Percentiles rank a stretch among this genome's conserved stretches.
Evolutionary conservation across 225 moss, liverwort and hornwort genomes (phyloP).

Genomic region (Physcomitrellopsis africana): DNA sequence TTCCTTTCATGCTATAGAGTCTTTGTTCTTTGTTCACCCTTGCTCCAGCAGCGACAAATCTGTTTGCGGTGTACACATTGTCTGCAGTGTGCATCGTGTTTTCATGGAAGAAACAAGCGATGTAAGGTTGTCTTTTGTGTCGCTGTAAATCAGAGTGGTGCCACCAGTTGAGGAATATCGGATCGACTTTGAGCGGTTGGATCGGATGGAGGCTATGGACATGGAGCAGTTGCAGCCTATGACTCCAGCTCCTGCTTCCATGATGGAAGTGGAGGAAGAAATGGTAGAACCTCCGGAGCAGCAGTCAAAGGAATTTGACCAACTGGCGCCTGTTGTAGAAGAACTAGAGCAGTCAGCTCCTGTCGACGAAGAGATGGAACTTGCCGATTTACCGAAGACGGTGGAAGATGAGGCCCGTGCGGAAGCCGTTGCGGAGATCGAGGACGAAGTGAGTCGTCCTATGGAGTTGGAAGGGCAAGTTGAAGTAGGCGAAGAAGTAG

Average conservation of each 20-base stretch:
- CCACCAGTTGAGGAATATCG: slow-evolving; percentile 53
- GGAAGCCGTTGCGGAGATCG: neutral
- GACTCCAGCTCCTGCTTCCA: slow-evolving; percentile 52
- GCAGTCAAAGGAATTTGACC: slow-evolving; percentile 49
- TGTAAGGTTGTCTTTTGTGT: neutral
- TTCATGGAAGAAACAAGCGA: neutral
- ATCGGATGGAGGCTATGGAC: slow-evolving; percentile 92
- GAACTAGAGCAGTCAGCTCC: slow-evolving; percentile 52
- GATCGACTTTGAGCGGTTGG: slow-evolving; percentile 87
- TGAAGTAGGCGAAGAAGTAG: slow-evolving; percentile 9
- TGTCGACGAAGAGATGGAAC: slow-evolving; percentile 38
- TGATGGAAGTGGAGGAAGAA: slow-evolving; percentile 54
- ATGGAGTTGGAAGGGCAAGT: slow-evolving; percentile 7
- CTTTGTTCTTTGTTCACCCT: neutral
- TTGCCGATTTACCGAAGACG: slow-evolving; percentile 29
- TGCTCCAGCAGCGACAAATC: neutral
- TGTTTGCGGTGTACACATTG: neutral
- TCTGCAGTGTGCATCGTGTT: neutral
- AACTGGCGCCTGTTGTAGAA: slow-evolving; percentile 56
- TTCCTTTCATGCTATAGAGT: slow-evolving; percentile 1
- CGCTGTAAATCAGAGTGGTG: slow-evolving; percentile 45
- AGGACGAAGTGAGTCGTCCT: slow-evolving; percentile 22
- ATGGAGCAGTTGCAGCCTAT: slow-evolving; percentile 69
- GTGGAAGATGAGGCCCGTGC: slow-evolving; percentile 31
- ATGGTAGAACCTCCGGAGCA: slow-evolving; percentile 52